Percentiles rank a stretch among this genome's conserved stretches.
phyloP scores from a whole-genome alignment of 352 stramenopile species.

The Pythium oligandrum region DNA sequence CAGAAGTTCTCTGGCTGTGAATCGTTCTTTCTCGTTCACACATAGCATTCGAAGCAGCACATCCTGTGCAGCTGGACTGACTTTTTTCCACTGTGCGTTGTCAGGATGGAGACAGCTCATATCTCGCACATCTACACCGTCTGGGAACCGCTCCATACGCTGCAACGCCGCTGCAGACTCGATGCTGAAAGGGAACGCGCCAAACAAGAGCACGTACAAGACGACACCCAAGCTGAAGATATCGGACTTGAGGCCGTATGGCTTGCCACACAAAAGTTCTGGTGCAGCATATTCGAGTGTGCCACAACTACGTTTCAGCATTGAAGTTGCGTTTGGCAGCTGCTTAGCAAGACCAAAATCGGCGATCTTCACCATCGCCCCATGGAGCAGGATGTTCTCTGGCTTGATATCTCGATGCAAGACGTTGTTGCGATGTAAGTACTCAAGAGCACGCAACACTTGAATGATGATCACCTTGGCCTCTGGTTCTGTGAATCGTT shows the following conservation, averaged over 20 bases:
- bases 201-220: slow-evolving; percentile 77
- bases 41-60: slow-evolving; percentile 56
- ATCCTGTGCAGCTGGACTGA: slow-evolving; percentile 55
- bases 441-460: slow-evolving; percentile 48
- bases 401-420: slow-evolving; percentile 78
- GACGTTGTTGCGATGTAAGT: slow-evolving; percentile 61
- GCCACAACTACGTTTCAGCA: slow-evolving; percentile 60
- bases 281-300: slow-evolving; percentile 77
- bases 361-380: slow-evolving; percentile 63
- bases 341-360: slow-evolving; percentile 79
- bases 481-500: slow-evolving; percentile 50
- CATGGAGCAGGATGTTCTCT: slow-evolving; percentile 79
- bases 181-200: slow-evolving; percentile 72
- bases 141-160: slow-evolving; percentile 53
- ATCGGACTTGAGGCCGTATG: slow-evolving; percentile 75
- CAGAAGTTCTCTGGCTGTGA: slow-evolving; percentile 59
- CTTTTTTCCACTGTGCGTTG: slow-evolving; percentile 52
- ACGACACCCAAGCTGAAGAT: slow-evolving; percentile 79
- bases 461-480: slow-evolving; percentile 56
- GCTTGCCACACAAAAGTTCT: slow-evolving; percentile 54
- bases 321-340: slow-evolving; percentile 36
- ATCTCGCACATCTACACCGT: slow-evolving; percentile 63
- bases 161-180: slow-evolving; percentile 64
- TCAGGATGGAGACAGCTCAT: slow-evolving; percentile 68
- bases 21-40: slow-evolving; percentile 39